A percentile compares a stretch with the other conserved stretches of the same genome.
phyloP scores from a whole-genome alignment of 2,329 filamentous ascomycete species.

The Colletotrichum caudatum region DNA sequence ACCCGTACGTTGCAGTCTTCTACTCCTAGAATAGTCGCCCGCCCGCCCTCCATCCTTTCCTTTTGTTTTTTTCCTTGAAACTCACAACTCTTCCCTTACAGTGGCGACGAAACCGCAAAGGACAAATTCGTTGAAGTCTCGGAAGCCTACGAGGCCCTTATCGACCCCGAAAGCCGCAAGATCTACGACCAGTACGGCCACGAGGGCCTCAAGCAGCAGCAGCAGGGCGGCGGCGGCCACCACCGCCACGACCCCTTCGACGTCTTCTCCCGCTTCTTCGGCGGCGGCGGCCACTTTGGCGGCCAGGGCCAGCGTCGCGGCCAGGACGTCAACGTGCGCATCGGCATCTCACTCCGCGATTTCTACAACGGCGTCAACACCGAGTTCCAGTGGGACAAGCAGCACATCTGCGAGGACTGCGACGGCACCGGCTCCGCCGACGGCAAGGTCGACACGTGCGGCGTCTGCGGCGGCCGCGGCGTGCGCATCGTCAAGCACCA shows the following conservation, averaged over 20 bases:
- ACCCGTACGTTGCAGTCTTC: slow-evolving; percentile 73
- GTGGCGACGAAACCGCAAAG: slow-evolving; percentile 81
- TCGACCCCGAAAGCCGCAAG: slow-evolving; percentile 80
- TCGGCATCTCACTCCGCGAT: slow-evolving; percentile 83
- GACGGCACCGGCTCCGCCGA: slow-evolving; percentile 88
- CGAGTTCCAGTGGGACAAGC: slow-evolving; percentile 92
- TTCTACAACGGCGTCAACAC: slow-evolving; percentile 93
- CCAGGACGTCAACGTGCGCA: slow-evolving; percentile 88
- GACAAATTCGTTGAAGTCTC: slow-evolving; percentile 94
- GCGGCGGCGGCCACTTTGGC: slow-evolving; percentile 87
- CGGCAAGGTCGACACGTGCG: slow-evolving; percentile 84
- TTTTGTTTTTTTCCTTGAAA: neutral
- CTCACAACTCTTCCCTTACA: slow-evolving; percentile 50
- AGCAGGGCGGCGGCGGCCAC: slow-evolving; percentile 72
- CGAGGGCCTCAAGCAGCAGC: slow-evolving; percentile 87
- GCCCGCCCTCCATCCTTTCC: neutral
- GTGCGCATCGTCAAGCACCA: slow-evolving; percentile 88
- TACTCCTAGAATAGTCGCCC: neutral
- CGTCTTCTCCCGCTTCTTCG: slow-evolving; percentile 96
- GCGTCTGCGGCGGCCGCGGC: slow-evolving; percentile 83
- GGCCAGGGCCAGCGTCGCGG: slow-evolving; percentile 82
- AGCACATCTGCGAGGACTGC: slow-evolving; percentile 93
- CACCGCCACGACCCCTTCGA: slow-evolving; percentile 89
- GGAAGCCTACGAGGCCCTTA: slow-evolving; percentile 94
- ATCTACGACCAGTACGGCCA: slow-evolving; percentile 97